Base-by-base conservation (phyloP, 176 grass and related monocot species). In the Avena insularis region DNA sequence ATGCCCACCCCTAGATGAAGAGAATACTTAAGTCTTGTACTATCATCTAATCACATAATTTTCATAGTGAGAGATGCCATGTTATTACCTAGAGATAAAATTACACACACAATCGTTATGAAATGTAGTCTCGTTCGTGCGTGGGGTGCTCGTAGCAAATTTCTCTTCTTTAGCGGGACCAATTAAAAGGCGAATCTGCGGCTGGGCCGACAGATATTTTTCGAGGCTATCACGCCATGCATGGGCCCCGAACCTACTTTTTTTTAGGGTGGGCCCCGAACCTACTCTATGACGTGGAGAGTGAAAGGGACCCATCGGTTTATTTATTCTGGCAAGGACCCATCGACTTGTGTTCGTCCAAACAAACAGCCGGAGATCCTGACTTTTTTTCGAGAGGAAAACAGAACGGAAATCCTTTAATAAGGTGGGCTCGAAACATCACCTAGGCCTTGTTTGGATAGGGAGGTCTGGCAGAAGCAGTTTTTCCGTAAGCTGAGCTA, bases 151-250 rank as follows among this genome's bases (percentile, higher is more conserved):
- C 25, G 23, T 83, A 88, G 3, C 62, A 84, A 19, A 82, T 20
- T 66, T 55, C 5, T 1, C 10, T 25, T 88, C 2, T 8, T 0
- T 1, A 49, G 27, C 33, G 14, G 20, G 27, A 36, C 53, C 40
- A 36, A 8, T 55, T 67, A 61, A 65, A 76, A 20, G 14, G 43
- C 57, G 58, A 80, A 81, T 25, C 11, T 81, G 13, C 47, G 4
- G 25, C 31, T 29, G 15, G 14, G 60, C 65, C 12, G 4, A 43
- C 15, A 68, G 87, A 84, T 88, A 71, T 88, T 89, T 81, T 89
- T 66, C 19, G 9, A 3, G 27, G 49, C 40, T 60, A n/a, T 7
- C 20, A 46, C 14, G 21, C 10, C 15, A 15, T 23, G 35, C 33
- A 35, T 35, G 72, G 75, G 8, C 80, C 80, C 29, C 69, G 0